Percentiles rank a stretch among this genome's conserved stretches.
Evolutionary conservation across 306 rosid genomes (phyloP).

Genomic region (Gastrolobium bilobum): DNA sequence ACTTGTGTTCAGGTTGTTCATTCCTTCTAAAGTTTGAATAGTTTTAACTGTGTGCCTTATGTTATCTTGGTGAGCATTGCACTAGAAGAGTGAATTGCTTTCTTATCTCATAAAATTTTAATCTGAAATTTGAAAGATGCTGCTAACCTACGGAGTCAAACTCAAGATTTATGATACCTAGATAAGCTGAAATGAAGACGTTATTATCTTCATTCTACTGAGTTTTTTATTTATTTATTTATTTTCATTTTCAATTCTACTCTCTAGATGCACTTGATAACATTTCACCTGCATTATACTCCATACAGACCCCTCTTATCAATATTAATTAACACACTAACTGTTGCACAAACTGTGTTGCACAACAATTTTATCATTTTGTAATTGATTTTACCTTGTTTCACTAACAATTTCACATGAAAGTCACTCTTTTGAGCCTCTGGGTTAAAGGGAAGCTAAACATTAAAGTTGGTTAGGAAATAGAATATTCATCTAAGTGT

Average conservation of each 20-base stretch:
- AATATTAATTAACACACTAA: slow-evolving; percentile 7
- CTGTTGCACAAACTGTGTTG: background rate
- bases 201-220: slow-evolving; percentile 17
- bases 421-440: slow-evolving; percentile 21
- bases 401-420: slow-evolving; percentile 11
- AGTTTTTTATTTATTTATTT: background rate
- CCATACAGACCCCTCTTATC: background rate
- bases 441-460: slow-evolving; percentile 24
- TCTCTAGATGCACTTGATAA: slow-evolving; percentile 29
- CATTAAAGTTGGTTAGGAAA: slow-evolving; percentile 20
- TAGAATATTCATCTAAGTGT: slow-evolving; percentile 12
- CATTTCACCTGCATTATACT: slow-evolving; percentile 24
- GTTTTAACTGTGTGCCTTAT: slow-evolving; percentile 11
- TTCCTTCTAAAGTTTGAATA: slow-evolving; percentile 40
- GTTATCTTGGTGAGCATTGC: slow-evolving; percentile 30
- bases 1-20: slow-evolving; percentile 76
- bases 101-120: background rate
- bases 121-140: slow-evolving; percentile 16
- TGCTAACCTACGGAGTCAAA: slow-evolving; percentile 11
- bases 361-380: slow-evolving; percentile 21
- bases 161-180: slow-evolving; percentile 13
- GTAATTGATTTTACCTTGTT: slow-evolving; percentile 8
- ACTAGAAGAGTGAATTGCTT: slow-evolving; percentile 29
- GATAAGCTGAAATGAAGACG: slow-evolving; percentile 36
- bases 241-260: background rate